Evolutionary conservation across 2,329 filamentous ascomycete genomes (phyloP).

Genomic region (Westerdykella ornata): DNA sequence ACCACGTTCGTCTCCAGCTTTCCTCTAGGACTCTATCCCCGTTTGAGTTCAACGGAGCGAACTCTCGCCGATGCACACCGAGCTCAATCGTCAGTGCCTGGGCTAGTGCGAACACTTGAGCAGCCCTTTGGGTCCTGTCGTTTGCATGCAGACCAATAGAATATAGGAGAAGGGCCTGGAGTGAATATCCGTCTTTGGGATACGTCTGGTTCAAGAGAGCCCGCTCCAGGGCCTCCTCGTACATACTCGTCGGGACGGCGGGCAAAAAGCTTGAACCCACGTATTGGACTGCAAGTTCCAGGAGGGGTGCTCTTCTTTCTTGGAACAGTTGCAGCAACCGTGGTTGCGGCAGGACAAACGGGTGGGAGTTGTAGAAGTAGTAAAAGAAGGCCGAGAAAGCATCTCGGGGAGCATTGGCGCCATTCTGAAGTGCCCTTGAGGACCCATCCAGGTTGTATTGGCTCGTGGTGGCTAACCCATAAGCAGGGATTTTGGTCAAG

Average conservation of each 20-base stretch:
- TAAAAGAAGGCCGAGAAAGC: slow-evolving; percentile 36
- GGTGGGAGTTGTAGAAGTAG: slow-evolving; percentile 52
- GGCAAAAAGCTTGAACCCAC: slow-evolving; percentile 51
- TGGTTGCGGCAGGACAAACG: slow-evolving; percentile 48
- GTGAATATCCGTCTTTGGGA: slow-evolving; percentile 47
- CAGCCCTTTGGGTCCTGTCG: slow-evolving; percentile 62
- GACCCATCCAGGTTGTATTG: slow-evolving; percentile 32
- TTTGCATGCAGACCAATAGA: slow-evolving; percentile 72
- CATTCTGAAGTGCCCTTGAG: slow-evolving; percentile 25
- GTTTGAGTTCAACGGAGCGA: slow-evolving; percentile 56
- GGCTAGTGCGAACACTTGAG: slow-evolving; percentile 59
- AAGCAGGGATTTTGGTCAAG: slow-evolving; percentile 14
- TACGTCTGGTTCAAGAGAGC: slow-evolving; percentile 27
- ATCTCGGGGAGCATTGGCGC: slow-evolving; percentile 23
- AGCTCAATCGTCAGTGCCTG: slow-evolving; percentile 69
- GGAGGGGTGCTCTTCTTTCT: slow-evolving; percentile 36
- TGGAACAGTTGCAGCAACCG: slow-evolving; percentile 38
- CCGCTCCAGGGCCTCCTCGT: slow-evolving; percentile 36
- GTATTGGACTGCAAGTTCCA: slow-evolving; percentile 52
- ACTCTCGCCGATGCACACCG: slow-evolving; percentile 64
- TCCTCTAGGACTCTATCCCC: slow-evolving; percentile 67
- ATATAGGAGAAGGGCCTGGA: slow-evolving; percentile 72
- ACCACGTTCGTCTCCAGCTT: slow-evolving; percentile 84
- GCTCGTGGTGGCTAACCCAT: slow-evolving; percentile 3
- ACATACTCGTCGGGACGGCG: slow-evolving; percentile 40